A percentile compares a stretch with the other conserved stretches of the same genome.
Evolutionary conservation across 2,329 filamentous ascomycete species (phyloP).

Genomic region (Cordyceps cicadae): DNA sequence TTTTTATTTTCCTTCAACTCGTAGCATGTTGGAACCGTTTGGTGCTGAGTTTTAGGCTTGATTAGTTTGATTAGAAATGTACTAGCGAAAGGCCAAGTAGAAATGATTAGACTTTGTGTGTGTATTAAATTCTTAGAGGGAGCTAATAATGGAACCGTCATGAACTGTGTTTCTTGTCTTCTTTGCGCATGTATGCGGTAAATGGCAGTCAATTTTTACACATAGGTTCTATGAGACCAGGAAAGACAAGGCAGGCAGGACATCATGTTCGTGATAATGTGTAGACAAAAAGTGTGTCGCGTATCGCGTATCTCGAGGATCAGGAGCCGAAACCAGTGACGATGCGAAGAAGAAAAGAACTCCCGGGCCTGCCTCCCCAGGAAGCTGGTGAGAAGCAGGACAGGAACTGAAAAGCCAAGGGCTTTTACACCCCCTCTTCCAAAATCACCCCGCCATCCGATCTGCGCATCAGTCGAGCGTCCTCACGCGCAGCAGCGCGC

Average conservation of each 20-base stretch:
- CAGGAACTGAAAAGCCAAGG: neutral
- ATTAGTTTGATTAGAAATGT: neutral
- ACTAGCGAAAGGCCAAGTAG: neutral
- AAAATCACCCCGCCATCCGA: neutral
- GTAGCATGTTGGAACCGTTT: neutral
- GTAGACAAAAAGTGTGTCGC: neutral
- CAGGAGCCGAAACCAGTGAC: neutral
- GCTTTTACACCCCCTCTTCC: constrained; percentile 1
- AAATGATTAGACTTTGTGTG: neutral
- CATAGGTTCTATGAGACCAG: neutral
- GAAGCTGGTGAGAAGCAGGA: neutral
- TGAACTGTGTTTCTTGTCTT: neutral
- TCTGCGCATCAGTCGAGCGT: neutral
- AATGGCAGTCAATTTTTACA: neutral
- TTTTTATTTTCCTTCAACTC: neutral
- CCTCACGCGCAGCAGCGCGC: constrained; percentile 8
- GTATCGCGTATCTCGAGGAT: neutral
- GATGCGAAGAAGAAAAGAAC: neutral
- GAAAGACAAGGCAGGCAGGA: neutral
- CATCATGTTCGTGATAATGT: neutral
- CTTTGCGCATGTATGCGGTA: neutral
- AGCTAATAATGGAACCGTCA: neutral
- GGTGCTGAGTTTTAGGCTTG: neutral
- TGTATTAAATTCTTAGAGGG: neutral
- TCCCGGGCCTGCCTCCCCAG: neutral